Base-by-base conservation (phyloP, 2,329 filamentous ascomycete genomes). In the Trichophyton equinum region DNA sequence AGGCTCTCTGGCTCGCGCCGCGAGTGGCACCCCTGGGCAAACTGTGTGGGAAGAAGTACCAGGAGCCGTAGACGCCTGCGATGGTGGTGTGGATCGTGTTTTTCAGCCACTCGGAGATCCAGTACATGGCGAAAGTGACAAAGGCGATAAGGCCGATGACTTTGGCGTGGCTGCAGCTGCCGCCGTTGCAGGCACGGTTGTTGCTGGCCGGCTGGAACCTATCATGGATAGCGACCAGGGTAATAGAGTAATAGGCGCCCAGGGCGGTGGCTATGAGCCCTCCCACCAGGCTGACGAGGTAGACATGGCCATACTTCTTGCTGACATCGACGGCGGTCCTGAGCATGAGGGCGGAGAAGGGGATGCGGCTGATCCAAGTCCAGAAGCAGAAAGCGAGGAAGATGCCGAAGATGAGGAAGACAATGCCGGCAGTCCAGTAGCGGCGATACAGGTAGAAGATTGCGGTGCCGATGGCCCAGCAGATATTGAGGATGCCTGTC, bases 81-180 rank as follows among this genome's bases (percentile, higher is more conserved):
- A 96, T 87, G 25, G 85, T 91, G 1, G 87, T 87, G 71, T 97
- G 91, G 55, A 96, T 89, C 0, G 89, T 91, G 74, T 95, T 96
- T 78, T 96, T 96, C 67, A 96, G 77, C 81, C 88, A 92, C 72
- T 97, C 92, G 1, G 88, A 87, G 65, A 96, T 85, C 92, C 92
- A 97, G 76, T 95, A 96, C 75, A 86, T 89, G 59, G 91, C 86
- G 68, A 97, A 96, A 0, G 91, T 95, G 66, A 91, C 82, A 71
- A 95, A 96, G 18, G 87, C 88, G 4, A 95, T 78, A 33, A 96
- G 76, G 0, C 91, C 91, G 63, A 91, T 91, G 51, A 96, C 88
- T 65, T 86, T 92, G 58, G 79, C 89, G 4, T 77, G 79, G 63
- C 87, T 85, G 68, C 91, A 96, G 49, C 49, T 27, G 3, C 84